Percentiles rank a stretch among this genome's conserved stretches.
These are phyloP conservation scores for Chimonanthus salicifolius DNA, from an alignment of 164 flowering plant species.

Conservation along the genomic window DNA sequence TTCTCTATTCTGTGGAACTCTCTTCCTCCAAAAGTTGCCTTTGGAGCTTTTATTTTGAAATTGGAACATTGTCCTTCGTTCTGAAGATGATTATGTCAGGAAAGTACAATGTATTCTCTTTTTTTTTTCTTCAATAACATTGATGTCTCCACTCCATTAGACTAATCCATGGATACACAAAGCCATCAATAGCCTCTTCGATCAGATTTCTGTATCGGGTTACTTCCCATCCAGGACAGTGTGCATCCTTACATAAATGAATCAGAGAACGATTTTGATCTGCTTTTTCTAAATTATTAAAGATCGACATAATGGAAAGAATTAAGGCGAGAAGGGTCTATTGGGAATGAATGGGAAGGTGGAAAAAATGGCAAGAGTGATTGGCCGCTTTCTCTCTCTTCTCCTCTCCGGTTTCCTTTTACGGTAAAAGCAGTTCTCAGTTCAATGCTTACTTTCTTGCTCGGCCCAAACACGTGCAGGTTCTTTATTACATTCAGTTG, in stretches of 20 bases:
- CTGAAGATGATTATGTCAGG: constrained; percentile 9
- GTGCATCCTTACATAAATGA: no score
- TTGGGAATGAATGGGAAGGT: background rate
- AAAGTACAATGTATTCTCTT: constrained; percentile 5
- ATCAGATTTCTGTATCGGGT: no score
- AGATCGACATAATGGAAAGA: no score
- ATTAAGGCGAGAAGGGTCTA: no score
- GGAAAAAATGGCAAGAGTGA: no score
- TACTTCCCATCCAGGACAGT: no score
- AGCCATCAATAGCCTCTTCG: no score
- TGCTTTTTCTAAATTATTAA: no score
- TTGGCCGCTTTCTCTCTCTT: background rate
- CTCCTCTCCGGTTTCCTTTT: background rate
- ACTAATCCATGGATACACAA: no score
- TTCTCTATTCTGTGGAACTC: background rate
- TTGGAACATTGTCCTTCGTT: constrained; percentile 3
- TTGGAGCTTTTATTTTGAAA: constrained; percentile 1
- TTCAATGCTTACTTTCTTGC: background rate
- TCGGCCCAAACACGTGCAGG: background rate
- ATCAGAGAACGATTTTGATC: no score
- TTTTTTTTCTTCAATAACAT: background rate
- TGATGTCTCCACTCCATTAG: background rate
- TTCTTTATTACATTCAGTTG: background rate
- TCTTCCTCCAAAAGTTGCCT: constrained; percentile 2
- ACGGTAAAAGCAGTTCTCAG: background rate